Percentiles rank a stretch among this genome's conserved stretches.
Conservation (phyloP, 306 rosid species). For the Pachyrhizus erosus region DNA sequence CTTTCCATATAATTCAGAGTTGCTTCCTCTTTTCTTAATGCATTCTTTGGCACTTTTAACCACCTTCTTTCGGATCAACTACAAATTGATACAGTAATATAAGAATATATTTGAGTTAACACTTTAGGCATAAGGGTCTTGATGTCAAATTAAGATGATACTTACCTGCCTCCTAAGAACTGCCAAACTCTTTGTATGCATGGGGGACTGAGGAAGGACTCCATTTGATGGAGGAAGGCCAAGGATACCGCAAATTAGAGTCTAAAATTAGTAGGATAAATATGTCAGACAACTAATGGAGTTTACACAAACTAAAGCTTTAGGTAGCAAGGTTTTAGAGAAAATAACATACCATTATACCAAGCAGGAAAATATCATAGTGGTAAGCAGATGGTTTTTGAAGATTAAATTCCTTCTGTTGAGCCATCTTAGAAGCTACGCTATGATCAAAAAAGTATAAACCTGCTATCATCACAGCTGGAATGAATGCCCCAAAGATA, state of each 20-base stretch:
- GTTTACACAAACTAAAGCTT: neutral
- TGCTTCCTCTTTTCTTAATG: constrained; percentile 55
- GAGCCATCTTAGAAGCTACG: constrained; percentile 85
- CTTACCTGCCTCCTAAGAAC: constrained; percentile 70
- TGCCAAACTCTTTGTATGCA: constrained; percentile 88
- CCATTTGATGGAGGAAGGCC: constrained; percentile 92
- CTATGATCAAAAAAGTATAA: constrained; percentile 85
- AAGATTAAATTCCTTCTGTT: constrained; percentile 82
- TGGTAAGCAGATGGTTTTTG: constrained; percentile 80
- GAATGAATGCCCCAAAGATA: constrained; percentile 66
- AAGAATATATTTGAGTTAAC: constrained; percentile 22
- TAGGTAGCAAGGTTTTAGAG: neutral
- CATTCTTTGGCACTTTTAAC: constrained; percentile 71
- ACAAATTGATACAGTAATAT: constrained; percentile 16
- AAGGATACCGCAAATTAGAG: constrained; percentile 72
- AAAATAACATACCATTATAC: constrained; percentile 56
- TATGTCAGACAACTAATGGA: neutral
- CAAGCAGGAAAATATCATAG: constrained; percentile 70
- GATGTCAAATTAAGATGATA: neutral
- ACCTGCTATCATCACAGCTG: constrained; percentile 81
- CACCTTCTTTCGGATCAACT: constrained; percentile 71
- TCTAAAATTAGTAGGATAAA: constrained; percentile 50
- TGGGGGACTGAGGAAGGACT: constrained; percentile 86
- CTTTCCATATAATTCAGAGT: constrained; percentile 64
- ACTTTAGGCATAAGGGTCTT: neutral